Conservation (phyloP, 306 rosid species). For the Cercis canadensis region DNA sequence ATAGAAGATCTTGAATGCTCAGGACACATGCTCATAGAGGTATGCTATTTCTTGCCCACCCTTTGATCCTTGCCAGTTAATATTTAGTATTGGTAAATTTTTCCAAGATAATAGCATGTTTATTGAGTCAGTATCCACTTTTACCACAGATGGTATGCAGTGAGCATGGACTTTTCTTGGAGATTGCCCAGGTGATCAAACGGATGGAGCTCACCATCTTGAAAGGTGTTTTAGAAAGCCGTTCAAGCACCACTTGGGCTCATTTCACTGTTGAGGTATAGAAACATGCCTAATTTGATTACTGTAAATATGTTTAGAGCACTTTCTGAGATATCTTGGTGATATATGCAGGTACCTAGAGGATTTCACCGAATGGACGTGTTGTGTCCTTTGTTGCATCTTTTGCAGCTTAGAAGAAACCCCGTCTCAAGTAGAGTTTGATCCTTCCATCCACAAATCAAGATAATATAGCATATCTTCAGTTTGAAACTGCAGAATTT, state of each 20-base stretch:
- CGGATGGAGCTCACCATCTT: slow-evolving; percentile 66
- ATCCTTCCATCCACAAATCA: slow-evolving; percentile 20
- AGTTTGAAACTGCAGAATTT: slow-evolving; percentile 27
- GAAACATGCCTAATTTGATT: not conserved
- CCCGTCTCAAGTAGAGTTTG: slow-evolving; percentile 50
- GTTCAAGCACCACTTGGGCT: slow-evolving; percentile 64
- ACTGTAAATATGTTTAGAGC: not conserved
- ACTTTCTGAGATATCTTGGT: not conserved
- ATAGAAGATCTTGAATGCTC: slow-evolving; percentile 82
- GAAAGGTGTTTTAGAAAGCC: slow-evolving; percentile 70
- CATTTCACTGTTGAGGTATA: slow-evolving; percentile 82
- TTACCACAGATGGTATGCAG: slow-evolving; percentile 57
- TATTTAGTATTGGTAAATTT: too few relatives aligned
- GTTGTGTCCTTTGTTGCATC: slow-evolving; percentile 83
- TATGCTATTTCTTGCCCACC: slow-evolving; percentile 16
- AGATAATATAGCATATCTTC: slow-evolving; percentile 12
- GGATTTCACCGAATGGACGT: slow-evolving; percentile 92
- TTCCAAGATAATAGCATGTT: not conserved
- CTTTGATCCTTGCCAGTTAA: not conserved
- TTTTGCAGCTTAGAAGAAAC: slow-evolving; percentile 67
- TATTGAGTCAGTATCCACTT: slow-evolving; percentile 15
- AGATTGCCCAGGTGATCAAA: slow-evolving; percentile 75
- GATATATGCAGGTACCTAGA: slow-evolving; percentile 63
- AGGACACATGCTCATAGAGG: slow-evolving; percentile 88
- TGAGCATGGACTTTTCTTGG: slow-evolving; percentile 77